Evolutionary conservation across 768 basidiomycete species (phyloP).

Genomic region (Xanthoconium purpureum): DNA sequence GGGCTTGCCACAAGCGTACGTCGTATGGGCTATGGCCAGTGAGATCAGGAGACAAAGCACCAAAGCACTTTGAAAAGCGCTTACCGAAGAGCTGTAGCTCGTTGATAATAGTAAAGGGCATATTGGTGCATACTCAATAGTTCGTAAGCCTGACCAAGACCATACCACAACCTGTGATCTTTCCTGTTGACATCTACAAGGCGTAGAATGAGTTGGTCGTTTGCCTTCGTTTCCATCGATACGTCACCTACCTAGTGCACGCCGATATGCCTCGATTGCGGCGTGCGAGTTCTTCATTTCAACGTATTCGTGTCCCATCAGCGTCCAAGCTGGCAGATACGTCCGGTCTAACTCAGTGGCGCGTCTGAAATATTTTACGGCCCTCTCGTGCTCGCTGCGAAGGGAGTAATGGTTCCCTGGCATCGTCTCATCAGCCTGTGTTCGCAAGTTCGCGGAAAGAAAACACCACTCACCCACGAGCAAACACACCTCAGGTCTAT

Average conservation of each 20-base stretch:
- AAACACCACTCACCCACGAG: conserved; percentile 68
- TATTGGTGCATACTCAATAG: conserved; percentile 96
- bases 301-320: conserved; percentile 98
- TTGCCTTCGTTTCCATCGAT: not conserved
- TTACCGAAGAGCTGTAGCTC: conserved; percentile 88
- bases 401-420: conserved; percentile 97
- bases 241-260: conserved; percentile 81
- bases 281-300: conserved; percentile 99
- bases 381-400: conserved; percentile 91
- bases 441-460: not conserved
- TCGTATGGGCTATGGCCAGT: conserved; percentile 75
- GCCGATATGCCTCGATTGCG: conserved; percentile 94
- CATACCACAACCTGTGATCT: conserved; percentile 98
- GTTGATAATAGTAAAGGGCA: conserved; percentile 93
- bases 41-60: not conserved
- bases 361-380: conserved; percentile 90
- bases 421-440: not conserved
- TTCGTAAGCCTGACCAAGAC: conserved; percentile 97
- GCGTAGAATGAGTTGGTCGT: not conserved
- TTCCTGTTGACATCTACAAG: conserved; percentile 86
- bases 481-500: conserved; percentile 95
- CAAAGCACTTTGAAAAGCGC: conserved; percentile 5
- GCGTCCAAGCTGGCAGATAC: conserved; percentile 95
- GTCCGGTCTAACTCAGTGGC: conserved; percentile 94
- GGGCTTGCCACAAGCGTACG: conserved; percentile 92